Evolutionary conservation across 2,329 filamentous ascomycete genomes (phyloP), one percentile per base, ranked within the genome.

Genomic region (Lasiodiplodia sp.): DNA sequence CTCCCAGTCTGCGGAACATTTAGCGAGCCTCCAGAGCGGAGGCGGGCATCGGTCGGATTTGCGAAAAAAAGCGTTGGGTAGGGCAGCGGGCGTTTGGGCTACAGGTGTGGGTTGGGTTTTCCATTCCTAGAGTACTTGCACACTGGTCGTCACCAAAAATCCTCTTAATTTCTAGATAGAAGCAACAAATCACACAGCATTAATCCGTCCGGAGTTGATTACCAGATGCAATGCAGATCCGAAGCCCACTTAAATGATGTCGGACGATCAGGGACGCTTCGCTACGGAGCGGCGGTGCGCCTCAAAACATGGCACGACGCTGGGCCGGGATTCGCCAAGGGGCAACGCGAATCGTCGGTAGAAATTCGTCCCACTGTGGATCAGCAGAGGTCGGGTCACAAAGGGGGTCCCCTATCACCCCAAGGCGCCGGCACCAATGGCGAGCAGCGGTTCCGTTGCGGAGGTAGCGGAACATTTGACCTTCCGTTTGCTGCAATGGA

Each of bases 191-290:
- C 23, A 37, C 31, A 52, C 31, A 52, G 37, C 37, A 53, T 52
- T 64, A 52, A 64, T 64, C 16, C 28, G 11, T 14, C 10, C 44
- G 37, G 31, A 52, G 11, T 6, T 51, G 28, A 53, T 23, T 47
- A n/a, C 31, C 37, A 51, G 52, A 47, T 44, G 63, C 51, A 66
- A 66, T 56, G 63, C 40, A 37, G 63, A 66, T 66, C 63, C 18
- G 21, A 31, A 38, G 34, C 52, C 63, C 63, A 66, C 63, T 66
- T 66, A 56, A 66, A 55, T 66, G 63, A 66, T 47, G 37, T 44
- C 37, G 51, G 63, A 18, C 49, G 63, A 66, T 66, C 63, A 66
- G 63, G 63, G 63, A 56, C 23, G 63, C 63, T 56, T 66, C 63
- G 34, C 47, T 52, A 52, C 60, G 31, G 31, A 21, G 60, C 31